These are phyloP conservation scores for Raffaelea deltoideospora DNA, from an alignment of 2,329 filamentous ascomycete species.

Conservation along the genomic window DNA sequence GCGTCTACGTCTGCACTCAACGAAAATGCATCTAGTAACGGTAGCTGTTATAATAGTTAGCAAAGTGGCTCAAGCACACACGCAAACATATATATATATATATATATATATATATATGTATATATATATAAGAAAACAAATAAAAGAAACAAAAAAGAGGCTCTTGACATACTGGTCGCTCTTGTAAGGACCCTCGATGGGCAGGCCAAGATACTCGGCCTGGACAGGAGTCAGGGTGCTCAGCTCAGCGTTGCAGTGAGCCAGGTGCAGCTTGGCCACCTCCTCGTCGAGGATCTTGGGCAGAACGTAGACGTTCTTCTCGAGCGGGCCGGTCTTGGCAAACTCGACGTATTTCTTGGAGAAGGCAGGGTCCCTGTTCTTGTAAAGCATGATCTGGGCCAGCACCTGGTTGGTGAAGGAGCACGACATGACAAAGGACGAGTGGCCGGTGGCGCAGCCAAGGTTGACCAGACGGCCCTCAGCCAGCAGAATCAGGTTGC, in stretches of 20 bases:
- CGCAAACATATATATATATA: neutral
- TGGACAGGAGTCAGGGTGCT: constrained; percentile 72
- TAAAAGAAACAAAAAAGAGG: constrained; percentile 9
- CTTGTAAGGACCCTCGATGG: constrained; percentile 87
- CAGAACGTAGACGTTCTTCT: constrained; percentile 85
- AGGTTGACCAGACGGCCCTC: constrained; percentile 99
- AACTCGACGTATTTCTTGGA: constrained; percentile 94
- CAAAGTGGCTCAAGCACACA: constrained; percentile 1
- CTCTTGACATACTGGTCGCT: constrained; percentile 78
- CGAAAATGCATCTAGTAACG: constrained; percentile 62
- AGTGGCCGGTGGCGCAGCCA: constrained; percentile 97
- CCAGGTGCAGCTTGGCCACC: constrained; percentile 85
- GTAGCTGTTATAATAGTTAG: constrained; percentile 32
- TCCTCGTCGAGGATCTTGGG: constrained; percentile 99
- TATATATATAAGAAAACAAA: neutral
- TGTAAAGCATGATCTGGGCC: constrained; percentile 96
- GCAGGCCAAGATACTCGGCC: constrained; percentile 86
- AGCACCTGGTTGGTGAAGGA: constrained; percentile 99
- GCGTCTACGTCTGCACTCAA: no score
- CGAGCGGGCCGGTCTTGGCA: constrained; percentile 79
- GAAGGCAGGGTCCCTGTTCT: constrained; percentile 76
- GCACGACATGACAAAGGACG: constrained; percentile 99
- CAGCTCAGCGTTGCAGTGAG: constrained; percentile 89
- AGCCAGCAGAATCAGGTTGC: constrained; percentile 95
- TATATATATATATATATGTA: no score